phyloP scores from a whole-genome alignment of 2,329 filamentous ascomycete genomes.

The Colletotrichum brevisporum region DNA sequence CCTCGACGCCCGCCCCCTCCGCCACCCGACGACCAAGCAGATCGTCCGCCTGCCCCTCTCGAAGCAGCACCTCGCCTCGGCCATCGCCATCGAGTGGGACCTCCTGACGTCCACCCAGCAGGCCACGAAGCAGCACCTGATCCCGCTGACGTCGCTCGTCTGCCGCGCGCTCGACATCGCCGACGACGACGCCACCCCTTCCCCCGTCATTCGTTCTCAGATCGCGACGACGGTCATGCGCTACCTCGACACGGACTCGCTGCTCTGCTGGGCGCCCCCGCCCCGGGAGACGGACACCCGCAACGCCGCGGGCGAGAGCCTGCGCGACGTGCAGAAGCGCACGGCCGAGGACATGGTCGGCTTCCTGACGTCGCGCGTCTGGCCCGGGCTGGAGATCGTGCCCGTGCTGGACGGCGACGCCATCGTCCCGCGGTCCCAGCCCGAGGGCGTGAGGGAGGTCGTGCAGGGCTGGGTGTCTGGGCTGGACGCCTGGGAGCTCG shows the following conservation, averaged over 20 bases:
- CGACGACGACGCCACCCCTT: constrained; percentile 70
- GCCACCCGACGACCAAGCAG: constrained; percentile 80
- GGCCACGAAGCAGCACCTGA: constrained; percentile 86
- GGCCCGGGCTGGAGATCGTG: constrained; percentile 84
- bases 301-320: constrained; percentile 66
- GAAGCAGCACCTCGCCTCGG: constrained; percentile 86
- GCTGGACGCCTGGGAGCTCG: constrained; percentile 84
- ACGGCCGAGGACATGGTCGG: constrained; percentile 79
- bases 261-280: constrained; percentile 87
- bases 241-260: constrained; percentile 91
- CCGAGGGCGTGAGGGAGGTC: constrained; percentile 80
- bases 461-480: constrained; percentile 83
- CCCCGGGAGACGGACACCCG: constrained; percentile 62
- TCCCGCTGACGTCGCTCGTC: constrained; percentile 88
- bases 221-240: constrained; percentile 81
- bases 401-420: constrained; percentile 85
- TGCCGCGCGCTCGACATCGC: constrained; percentile 88
- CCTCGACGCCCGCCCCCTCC: constrained; percentile 84
- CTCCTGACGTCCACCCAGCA: constrained; percentile 85
- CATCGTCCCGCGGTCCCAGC: constrained; percentile 83
- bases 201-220: constrained; percentile 69
- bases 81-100: constrained; percentile 95
- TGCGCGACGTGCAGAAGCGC: constrained; percentile 80
- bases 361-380: constrained; percentile 80
- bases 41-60: constrained; percentile 79